A percentile compares a stretch with the other conserved stretches of the same genome.
These are phyloP conservation scores for Corynascus novoguineensis DNA, from an alignment of 495 filamentous ascomycete genomes.

Conservation along the genomic window DNA sequence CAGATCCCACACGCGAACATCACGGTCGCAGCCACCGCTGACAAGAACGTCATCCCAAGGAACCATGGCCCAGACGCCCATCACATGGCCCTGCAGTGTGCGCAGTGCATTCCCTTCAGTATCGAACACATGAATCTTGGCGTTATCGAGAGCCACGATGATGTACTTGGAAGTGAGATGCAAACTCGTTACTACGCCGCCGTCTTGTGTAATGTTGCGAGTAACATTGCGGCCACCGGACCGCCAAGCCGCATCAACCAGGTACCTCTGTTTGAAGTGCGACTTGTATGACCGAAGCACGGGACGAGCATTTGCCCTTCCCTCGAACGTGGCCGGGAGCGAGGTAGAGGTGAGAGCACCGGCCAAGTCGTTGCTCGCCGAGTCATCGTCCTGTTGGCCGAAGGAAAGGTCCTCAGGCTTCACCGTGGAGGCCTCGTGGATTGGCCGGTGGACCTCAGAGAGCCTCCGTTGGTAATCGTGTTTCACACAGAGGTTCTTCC, in stretches of 20 bases:
- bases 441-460: constrained; percentile 39
- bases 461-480: constrained; percentile 70
- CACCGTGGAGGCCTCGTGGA: constrained; percentile 18
- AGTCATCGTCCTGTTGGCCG: constrained; percentile 24
- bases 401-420: constrained; percentile 28
- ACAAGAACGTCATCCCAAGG: constrained; percentile 95
- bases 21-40: constrained; percentile 92
- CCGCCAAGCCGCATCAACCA: constrained; percentile 96
- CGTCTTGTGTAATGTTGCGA: constrained; percentile 86
- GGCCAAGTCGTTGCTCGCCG: constrained; percentile 32
- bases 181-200: constrained; percentile 91
- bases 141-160: constrained; percentile 94
- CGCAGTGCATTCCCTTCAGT: constrained; percentile 80
- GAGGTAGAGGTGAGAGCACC: constrained; percentile 32
- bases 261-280: constrained; percentile 94
- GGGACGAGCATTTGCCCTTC: constrained; percentile 32
- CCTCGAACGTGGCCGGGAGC: constrained; percentile 34
- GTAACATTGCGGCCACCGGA: constrained; percentile 74
- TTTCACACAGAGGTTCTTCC: constrained; percentile 93
- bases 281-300: constrained; percentile 71
- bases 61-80: constrained; percentile 99
- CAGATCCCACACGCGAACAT: constrained; percentile 97
- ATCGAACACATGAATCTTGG: constrained; percentile 97
- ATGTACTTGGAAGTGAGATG: constrained; percentile 95
- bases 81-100: constrained; percentile 89